Evolutionary conservation across 768 basidiomycete genomes (phyloP).

Genomic region (Leucocoprinus birnbaumii): DNA sequence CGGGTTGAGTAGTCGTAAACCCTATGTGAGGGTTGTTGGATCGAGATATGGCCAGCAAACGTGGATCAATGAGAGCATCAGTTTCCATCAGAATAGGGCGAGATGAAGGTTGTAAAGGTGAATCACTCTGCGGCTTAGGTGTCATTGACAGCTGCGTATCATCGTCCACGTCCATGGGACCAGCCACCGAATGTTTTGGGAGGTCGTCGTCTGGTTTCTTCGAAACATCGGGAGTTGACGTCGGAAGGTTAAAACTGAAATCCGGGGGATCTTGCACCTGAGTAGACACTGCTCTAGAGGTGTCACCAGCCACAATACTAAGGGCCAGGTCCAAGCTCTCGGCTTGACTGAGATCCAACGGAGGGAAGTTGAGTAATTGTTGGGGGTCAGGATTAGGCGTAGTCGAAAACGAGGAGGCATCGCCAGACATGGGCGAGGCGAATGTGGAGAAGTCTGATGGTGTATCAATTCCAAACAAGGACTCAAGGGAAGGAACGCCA

Average conservation of each 20-base stretch:
- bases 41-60: conserved; percentile 26
- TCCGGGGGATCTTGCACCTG: background rate
- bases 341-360: background rate
- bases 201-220: no score
- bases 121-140: no score
- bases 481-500: background rate
- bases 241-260: background rate
- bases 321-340: conserved; percentile 12
- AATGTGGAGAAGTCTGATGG: conserved; percentile 15
- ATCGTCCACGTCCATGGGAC: background rate
- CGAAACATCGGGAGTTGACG: background rate
- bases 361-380: background rate
- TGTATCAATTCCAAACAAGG: conserved; percentile 10
- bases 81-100: background rate
- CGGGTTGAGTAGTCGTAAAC: no score
- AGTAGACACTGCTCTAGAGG: background rate
- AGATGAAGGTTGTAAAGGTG: background rate
- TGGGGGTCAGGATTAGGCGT: conserved; percentile 5
- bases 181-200: background rate
- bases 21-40: background rate
- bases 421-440: background rate
- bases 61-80: conserved; percentile 29
- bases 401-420: background rate
- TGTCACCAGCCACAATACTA: background rate
- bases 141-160: no score